Evolutionary conservation across 2,329 filamentous ascomycete genomes (phyloP).

Genomic region (Microsporum audouinii): DNA sequence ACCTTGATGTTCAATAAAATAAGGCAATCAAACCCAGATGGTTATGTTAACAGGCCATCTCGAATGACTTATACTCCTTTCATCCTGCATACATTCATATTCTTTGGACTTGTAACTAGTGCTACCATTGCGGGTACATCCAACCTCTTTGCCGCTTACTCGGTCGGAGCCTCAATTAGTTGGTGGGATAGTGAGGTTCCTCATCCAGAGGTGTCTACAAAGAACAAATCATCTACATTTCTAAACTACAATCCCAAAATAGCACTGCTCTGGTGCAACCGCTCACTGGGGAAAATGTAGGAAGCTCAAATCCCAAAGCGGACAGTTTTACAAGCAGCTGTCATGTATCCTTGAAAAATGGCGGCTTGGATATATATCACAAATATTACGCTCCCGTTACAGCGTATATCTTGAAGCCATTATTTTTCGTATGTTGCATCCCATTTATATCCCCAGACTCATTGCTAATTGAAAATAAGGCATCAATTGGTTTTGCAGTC

Average conservation of each 20-base stretch:
- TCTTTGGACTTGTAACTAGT: conserved; percentile 38
- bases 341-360: not conserved
- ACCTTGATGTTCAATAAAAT: not conserved
- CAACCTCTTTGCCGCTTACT: conserved; percentile 46
- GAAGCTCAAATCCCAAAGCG: not conserved
- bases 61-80: not conserved
- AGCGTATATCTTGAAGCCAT: conserved; percentile 50
- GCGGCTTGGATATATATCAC: conserved; percentile 28
- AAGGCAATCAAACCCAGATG: not conserved
- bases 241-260: no score
- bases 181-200: conserved; percentile 22
- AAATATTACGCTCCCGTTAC: conserved; percentile 38
- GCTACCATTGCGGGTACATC: conserved; percentile 47
- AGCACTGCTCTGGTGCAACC: not conserved
- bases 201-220: not conserved
- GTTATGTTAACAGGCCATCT: not conserved
- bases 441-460: not conserved
- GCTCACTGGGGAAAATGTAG: not conserved
- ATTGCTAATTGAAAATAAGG: conserved; percentile 14
- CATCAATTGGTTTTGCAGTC: conserved; percentile 64
- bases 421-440: conserved; percentile 54
- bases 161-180: conserved; percentile 42
- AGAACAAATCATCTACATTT: not conserved
- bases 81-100: conserved; percentile 18
- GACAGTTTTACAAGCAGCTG: not conserved